Conservation (phyloP, 768 basidiomycete genomes). For the Podaxis sp. region DNA sequence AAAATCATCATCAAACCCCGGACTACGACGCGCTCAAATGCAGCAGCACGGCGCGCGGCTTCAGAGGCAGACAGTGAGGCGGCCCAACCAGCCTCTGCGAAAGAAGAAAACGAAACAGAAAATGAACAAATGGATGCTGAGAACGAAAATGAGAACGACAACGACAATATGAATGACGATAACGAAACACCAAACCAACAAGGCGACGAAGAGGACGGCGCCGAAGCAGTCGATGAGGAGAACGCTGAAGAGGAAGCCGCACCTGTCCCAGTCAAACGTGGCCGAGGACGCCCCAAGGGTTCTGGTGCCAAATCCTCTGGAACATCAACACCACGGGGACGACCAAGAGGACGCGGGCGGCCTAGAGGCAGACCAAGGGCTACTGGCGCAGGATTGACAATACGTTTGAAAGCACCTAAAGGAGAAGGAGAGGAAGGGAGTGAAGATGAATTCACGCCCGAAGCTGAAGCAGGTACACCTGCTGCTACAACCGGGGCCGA, state of each 20-base stretch:
- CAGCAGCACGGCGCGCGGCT: constrained; percentile 17
- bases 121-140: constrained; percentile 29
- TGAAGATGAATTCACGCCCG: constrained; percentile 28
- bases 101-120: constrained; percentile 25
- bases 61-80: constrained; percentile 17
- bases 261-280: constrained; percentile 12
- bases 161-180: constrained; percentile 23
- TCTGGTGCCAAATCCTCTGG: constrained; percentile 2
- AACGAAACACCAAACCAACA: constrained; percentile 17
- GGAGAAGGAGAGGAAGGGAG: constrained; percentile 30
- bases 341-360: constrained; percentile 33
- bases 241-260: constrained; percentile 32
- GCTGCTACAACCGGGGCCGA: constrained; percentile 27
- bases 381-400: constrained; percentile 24
- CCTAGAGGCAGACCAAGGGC: constrained; percentile 18
- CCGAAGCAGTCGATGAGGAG: constrained; percentile 28
- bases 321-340: constrained; percentile 6
- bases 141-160: constrained; percentile 22
- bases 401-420: constrained; percentile 28
- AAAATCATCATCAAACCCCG: constrained; percentile 52
- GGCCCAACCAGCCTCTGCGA: constrained; percentile 20
- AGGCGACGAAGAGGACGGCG: constrained; percentile 28
- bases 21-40: constrained; percentile 18
- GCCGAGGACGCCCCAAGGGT: constrained; percentile 9
- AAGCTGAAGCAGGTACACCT: constrained; percentile 19